Evolutionary conservation across 2,329 filamentous ascomycete species (phyloP).

Genomic region (Calonectria pauciramosa): DNA sequence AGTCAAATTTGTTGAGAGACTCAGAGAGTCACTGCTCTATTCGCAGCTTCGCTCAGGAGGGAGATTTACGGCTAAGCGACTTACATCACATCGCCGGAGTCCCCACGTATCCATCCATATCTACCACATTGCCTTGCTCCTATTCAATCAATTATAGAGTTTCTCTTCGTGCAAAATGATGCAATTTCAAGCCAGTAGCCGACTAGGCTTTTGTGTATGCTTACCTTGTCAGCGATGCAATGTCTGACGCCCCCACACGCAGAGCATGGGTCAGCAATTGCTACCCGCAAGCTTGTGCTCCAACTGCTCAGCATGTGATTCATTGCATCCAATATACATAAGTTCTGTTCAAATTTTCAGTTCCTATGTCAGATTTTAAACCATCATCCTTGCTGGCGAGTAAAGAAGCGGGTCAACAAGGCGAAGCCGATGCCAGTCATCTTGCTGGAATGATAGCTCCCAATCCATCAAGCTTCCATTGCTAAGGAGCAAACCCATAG

Average conservation of each 20-base stretch:
- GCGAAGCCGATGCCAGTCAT: not conserved
- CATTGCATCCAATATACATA: not conserved
- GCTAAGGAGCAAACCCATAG: not conserved
- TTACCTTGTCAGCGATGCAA: not conserved
- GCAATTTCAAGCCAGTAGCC: not conserved
- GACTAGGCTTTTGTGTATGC: not conserved
- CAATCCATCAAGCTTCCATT: not conserved
- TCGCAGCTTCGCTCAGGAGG: not conserved
- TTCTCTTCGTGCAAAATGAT: not conserved
- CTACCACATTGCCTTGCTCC: not conserved
- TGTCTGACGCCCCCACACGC: not conserved
- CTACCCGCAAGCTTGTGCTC: not conserved
- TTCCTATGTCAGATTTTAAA: not conserved
- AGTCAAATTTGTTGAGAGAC: not conserved
- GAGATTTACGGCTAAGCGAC: not conserved
- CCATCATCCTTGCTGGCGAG: not conserved
- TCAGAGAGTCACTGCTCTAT: not conserved
- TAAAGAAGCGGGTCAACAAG: not conserved
- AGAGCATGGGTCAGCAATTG: not conserved
- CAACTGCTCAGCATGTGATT: not conserved
- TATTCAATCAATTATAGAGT: not conserved
- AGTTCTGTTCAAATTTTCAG: not conserved
- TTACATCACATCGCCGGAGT: not conserved
- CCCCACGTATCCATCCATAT: not conserved
- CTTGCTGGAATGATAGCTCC: not conserved